These are phyloP conservation scores for Blastocystis sp. DNA, from an alignment of 352 stramenopile genomes.

Conservation along the genomic window DNA sequence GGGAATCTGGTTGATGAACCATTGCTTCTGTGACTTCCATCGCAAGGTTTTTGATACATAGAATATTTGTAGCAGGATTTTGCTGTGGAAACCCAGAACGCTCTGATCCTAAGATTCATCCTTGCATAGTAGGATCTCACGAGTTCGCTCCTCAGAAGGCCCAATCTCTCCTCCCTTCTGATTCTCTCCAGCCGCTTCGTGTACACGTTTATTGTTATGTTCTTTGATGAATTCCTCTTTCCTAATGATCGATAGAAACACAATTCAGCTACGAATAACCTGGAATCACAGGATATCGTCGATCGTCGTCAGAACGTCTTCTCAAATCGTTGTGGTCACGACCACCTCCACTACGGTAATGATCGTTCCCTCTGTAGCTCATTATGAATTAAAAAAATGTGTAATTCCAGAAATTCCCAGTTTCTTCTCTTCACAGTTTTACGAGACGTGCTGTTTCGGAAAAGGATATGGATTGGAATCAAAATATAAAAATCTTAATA, in stretches of 20 bases:
- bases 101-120: background rate
- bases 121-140: background rate
- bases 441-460: background rate
- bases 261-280: background rate
- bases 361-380: background rate
- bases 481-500: background rate
- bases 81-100: background rate
- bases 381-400: background rate
- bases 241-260: background rate
- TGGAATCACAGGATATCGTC: background rate
- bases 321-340: background rate
- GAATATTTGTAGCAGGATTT: background rate
- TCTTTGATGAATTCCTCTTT: background rate
- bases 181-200: background rate
- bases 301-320: background rate
- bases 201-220: background rate
- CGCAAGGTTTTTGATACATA: slow-evolving; percentile 2
- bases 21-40: slow-evolving; percentile 43
- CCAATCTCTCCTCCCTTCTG: background rate
- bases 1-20: background rate
- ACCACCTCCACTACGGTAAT: background rate
- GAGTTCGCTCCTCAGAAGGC: background rate
- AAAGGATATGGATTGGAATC: slow-evolving; percentile 36
- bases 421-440: background rate
- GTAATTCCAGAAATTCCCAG: background rate